Base-by-base conservation (phyloP, 805 yeast species). In the Metschnikowia koreensis region DNA sequence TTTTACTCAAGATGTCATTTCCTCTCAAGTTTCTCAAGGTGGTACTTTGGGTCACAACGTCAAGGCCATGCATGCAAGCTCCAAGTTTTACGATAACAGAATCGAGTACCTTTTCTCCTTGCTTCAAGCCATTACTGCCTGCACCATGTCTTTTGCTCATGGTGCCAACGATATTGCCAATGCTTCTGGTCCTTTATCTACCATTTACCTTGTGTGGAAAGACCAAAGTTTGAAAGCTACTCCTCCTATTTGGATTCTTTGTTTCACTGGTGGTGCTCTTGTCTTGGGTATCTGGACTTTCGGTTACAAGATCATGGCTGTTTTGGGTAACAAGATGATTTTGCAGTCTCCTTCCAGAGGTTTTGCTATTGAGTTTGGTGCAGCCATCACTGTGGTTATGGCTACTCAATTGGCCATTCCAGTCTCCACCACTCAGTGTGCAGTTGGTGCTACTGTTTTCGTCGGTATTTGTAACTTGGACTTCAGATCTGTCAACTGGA, bases 131-230 rank as follows among this genome's bases (percentile, higher is more conserved):
- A 68, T 86, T 56, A 86, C 92, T 40, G 92, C 93, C 13, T 79
- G 83, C 59, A 86, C 90, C 46, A 85, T 86, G 86, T 86, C 92
- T 1, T 85, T 87, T 67, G 89, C 92, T 7, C 93, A 86, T 63
- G 93, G 93, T 51, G 84, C 93, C 38, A 86, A 86, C 63, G 93
- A 86, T 69, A 84, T 87, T 56, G 79, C 90, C 45, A 86, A 86
- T 60, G 91, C 93, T 38, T 80, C 87, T 33, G 92, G 90, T 58
- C 92, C 93, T 34, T 74, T 84, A 59, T 71, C 90, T 42, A 77
- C 90, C 12, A 79, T 86, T 22, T 86, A 83, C 65, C 67, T 75
- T 41, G 73, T 83, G 27, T 86, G 91, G 90, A 66, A 66, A 22
- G 67, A 81, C 36, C 81, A 83, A 59, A 63, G 70, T 3, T 71